Conservation (phyloP, 2,329 filamentous ascomycete species). For the Trichoderma polysporum region DNA sequence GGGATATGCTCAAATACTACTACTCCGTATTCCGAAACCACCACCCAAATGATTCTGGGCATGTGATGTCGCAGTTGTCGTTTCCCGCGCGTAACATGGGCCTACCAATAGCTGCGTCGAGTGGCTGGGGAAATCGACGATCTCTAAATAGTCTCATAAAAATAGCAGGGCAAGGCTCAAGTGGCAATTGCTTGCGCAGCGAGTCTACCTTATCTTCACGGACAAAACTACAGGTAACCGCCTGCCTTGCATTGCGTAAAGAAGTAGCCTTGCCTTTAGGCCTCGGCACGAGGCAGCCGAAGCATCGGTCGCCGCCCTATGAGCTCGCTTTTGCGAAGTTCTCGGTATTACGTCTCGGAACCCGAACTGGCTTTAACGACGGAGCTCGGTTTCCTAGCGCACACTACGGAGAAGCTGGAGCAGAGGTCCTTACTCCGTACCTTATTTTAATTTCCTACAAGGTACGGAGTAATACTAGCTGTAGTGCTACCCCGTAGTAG, state of each 20-base stretch:
- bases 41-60: background rate
- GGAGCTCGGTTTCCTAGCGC: conserved; percentile 7
- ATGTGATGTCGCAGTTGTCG: background rate
- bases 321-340: conserved; percentile 21
- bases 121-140: background rate
- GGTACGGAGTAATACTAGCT: background rate
- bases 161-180: background rate
- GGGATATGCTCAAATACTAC: background rate
- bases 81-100: background rate
- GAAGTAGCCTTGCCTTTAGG: background rate
- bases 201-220: background rate
- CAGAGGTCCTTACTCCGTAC: background rate
- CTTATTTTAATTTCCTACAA: background rate
- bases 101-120: background rate
- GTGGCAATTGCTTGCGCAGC: background rate
- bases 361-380: background rate
- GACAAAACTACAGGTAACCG: too few species aligned
- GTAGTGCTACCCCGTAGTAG: background rate
- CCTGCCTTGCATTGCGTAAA: background rate
- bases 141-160: background rate
- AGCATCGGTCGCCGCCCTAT: conserved; percentile 16
- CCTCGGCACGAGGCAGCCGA: conserved; percentile 13
- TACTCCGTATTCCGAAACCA: background rate
- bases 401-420: background rate
- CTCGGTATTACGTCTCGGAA: conserved; percentile 18